Evolutionary conservation across 805 yeast species (phyloP).

Genomic region (Saccharomycopsis sp.): DNA sequence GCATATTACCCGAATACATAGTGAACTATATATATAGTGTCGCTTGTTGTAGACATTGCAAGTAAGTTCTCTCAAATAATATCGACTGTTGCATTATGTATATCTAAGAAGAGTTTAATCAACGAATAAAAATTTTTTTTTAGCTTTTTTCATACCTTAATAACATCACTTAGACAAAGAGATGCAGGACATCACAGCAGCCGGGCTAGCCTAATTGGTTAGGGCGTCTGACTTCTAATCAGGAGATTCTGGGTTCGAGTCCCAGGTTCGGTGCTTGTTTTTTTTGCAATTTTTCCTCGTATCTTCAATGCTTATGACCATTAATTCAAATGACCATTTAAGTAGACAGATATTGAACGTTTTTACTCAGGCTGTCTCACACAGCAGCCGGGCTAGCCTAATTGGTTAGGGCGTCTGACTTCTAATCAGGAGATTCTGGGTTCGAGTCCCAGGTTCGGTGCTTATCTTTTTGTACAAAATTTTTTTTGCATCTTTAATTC

Average conservation of each 20-base stretch:
- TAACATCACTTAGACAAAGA: no score
- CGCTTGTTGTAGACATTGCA: no score
- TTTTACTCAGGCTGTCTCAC: background rate
- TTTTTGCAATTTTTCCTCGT: background rate
- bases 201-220: slow-evolving; percentile 4
- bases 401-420: slow-evolving; percentile 4
- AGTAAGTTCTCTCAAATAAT: no score
- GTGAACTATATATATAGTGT: no score
- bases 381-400: background rate
- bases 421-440: slow-evolving; percentile 4
- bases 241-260: slow-evolving; percentile 4
- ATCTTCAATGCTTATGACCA: background rate
- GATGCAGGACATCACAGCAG: no score
- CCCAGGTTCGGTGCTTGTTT: slow-evolving; percentile 3
- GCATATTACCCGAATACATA: no score
- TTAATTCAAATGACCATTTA: no score
- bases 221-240: slow-evolving; percentile 4
- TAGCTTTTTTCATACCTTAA: no score
- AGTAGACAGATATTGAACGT: background rate
- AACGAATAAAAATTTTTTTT: no score
- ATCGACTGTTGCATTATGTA: no score
- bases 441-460: slow-evolving; percentile 4
- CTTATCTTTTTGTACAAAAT: background rate
- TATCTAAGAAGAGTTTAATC: no score
- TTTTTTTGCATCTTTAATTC: background rate